phyloP scores from a whole-genome alignment of 352 stramenopile species.

The Phytophthora brassicae region DNA sequence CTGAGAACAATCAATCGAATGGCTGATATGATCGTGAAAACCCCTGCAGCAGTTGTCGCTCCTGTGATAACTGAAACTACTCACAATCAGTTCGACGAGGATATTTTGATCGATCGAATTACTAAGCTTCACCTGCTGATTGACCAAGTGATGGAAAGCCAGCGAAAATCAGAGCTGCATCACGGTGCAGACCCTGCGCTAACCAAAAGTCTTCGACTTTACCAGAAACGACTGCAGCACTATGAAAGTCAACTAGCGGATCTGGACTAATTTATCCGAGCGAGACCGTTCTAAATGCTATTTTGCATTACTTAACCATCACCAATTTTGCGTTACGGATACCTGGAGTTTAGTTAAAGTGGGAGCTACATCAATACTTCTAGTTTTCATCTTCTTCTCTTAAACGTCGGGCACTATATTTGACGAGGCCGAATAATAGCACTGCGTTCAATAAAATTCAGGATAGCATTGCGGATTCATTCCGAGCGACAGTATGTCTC shows the following conservation, averaged over 20 bases:
- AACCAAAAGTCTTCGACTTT: not conserved
- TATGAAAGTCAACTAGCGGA: not conserved
- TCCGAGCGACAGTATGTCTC: not conserved
- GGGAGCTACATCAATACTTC: no score
- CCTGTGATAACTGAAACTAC: not conserved
- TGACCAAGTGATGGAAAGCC: not conserved
- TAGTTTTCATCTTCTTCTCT: no score
- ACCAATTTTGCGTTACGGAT: no score
- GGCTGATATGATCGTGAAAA: not conserved
- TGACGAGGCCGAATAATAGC: no score
- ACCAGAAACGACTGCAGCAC: not conserved
- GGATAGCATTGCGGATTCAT: not conserved
- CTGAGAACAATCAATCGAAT: not conserved
- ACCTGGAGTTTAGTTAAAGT: no score
- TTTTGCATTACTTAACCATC: no score
- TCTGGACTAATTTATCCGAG: not conserved
- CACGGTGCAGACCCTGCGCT: not conserved
- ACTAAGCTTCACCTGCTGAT: not conserved
- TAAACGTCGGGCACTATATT: no score
- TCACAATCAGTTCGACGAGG: not conserved
- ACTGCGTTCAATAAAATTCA: not conserved
- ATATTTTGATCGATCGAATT: not conserved
- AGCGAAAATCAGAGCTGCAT: not conserved
- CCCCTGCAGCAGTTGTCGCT: not conserved
- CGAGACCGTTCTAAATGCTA: no score